Evolutionary conservation across 345 rosid species (phyloP).

Genomic region (Bruguiera parviflora): DNA sequence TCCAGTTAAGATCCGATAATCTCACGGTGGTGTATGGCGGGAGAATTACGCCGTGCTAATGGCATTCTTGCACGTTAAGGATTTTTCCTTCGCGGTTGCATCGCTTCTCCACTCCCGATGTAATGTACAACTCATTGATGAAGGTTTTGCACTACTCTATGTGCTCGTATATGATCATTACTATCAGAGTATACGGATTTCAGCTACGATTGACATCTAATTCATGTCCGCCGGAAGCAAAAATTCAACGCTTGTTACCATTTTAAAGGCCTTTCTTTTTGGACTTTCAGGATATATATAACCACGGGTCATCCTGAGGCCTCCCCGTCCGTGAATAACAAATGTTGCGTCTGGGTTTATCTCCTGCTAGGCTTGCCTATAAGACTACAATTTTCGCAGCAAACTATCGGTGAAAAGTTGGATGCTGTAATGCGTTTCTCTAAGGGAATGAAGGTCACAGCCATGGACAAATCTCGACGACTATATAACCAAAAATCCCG

Average conservation of each 20-base stretch:
- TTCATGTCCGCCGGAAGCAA: background rate
- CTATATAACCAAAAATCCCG: too few relatives aligned
- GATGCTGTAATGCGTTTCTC: background rate
- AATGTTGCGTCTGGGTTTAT: background rate
- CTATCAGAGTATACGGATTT: background rate
- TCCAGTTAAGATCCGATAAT: too few relatives aligned
- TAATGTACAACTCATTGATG: background rate
- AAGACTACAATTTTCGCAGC: background rate
- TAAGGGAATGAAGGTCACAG: background rate
- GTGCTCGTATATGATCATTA: too few relatives aligned
- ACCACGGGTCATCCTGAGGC: background rate
- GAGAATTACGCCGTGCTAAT: background rate
- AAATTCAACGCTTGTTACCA: background rate
- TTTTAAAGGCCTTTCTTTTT: background rate
- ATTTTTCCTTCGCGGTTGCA: background rate
- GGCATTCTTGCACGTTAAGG: background rate
- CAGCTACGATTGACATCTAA: background rate
- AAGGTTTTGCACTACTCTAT: background rate
- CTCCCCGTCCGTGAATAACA: background rate
- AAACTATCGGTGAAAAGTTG: background rate
- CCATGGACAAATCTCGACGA: background rate
- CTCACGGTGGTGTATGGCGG: background rate
- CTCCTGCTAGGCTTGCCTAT: background rate
- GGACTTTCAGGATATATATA: background rate
- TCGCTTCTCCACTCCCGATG: background rate